Evolutionary conservation across 441 rosid species (phyloP), one percentile per base, ranked within the genome.

Genomic region (Populus hybrid): DNA sequence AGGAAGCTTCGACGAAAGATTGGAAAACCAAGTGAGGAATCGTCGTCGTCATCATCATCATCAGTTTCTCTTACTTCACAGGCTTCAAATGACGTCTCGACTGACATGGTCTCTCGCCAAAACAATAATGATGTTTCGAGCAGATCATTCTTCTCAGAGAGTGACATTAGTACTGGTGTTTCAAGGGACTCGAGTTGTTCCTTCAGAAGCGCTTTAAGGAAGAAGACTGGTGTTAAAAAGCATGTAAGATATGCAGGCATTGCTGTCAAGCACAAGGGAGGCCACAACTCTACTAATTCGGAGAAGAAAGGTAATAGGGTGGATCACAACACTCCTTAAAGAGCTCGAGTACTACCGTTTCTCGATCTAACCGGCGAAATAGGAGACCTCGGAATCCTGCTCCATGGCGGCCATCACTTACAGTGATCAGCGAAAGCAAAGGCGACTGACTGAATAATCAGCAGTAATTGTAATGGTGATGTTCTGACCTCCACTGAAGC

Each of bases 381-480:
- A 70, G 74, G 76, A 72, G 72, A 70, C 18, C 68, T 7, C 23
- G 32, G 35, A 36, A 46, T 67, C 70, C 67, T 7, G 40, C 24
- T 18, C 19, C 65, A 21, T 87, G 89, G 91, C 81, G 81, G 69
- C 92, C 89, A 19, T 76, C 81, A 3, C 90, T 84, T 9, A 67
- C 71, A 2, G 61, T 83, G 1, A 77, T 87, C 74, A 73, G 6
- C 40, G 90, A 89, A 69, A 65, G 23, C 32, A 65, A 30, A 36
- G 76, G 72, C 53, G 18, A 69, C 40, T 61, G 70, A 67, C 26
- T 0, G n/a, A 35, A 19, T 72, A 40, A 68, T 28, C 30, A 38
- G 9, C 0, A 9, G 42, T 38, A 38, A 38, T 38, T 38, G 42
- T 16, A 35, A 35, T 35, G 7, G 7, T 35, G 36, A 35, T 35